These are phyloP conservation scores for Pythium sukuiense DNA, from an alignment of 352 stramenopile species.

Conservation along the genomic window DNA sequence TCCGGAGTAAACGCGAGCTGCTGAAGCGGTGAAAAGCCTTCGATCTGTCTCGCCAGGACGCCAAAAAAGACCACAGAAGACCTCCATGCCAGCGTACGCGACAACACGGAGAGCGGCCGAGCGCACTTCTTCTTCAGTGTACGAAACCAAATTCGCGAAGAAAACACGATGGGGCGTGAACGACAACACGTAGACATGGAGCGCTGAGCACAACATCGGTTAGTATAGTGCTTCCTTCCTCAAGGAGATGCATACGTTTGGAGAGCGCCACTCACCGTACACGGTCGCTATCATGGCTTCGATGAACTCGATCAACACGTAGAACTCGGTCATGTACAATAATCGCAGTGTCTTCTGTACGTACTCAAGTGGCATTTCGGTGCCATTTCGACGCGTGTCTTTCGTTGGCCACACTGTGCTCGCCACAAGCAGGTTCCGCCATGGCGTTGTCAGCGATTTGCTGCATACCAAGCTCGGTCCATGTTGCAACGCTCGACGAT, in stretches of 20 bases:
- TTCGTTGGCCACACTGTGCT: too few species aligned
- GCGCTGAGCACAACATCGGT: too few species aligned
- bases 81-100: background rate
- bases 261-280: slow-evolving; percentile 25
- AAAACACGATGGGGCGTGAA: background rate
- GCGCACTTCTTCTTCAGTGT: too few species aligned
- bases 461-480: too few species aligned
- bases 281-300: slow-evolving; percentile 34
- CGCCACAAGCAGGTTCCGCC: too few species aligned
- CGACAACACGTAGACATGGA: background rate
- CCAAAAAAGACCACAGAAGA: background rate
- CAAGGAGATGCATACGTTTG: background rate
- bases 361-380: background rate
- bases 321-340: slow-evolving; percentile 35
- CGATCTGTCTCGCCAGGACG: background rate
- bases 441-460: too few species aligned
- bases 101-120: too few species aligned
- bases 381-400: too few species aligned
- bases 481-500: too few species aligned
- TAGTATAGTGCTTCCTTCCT: too few species aligned
- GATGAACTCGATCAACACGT: slow-evolving; percentile 34
- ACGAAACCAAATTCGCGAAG: background rate
- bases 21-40: background rate
- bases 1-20: slow-evolving; percentile 1
- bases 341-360: slow-evolving; percentile 28